Evolutionary conservation across 257 asterid genomes (phyloP).

Genomic region (Primulina tabacum): DNA sequence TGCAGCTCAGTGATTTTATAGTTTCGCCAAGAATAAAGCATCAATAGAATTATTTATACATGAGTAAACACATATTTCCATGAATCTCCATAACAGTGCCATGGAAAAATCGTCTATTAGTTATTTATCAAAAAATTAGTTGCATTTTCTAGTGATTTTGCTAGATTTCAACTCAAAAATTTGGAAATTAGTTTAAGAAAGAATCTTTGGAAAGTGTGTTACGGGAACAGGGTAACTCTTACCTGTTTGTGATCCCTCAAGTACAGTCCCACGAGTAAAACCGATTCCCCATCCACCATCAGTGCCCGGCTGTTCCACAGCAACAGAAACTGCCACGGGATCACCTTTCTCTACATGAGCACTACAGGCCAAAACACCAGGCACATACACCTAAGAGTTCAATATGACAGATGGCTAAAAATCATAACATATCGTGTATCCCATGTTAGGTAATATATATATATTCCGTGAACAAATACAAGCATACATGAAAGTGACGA

Average conservation of each 20-base stretch:
- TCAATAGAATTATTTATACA: neutral
- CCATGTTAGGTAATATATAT: neutral
- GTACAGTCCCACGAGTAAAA: slow-evolving; percentile 85
- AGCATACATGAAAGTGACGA: neutral
- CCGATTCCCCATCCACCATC: slow-evolving; percentile 92
- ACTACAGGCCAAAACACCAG: slow-evolving; percentile 99
- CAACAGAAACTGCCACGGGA: slow-evolving; percentile 84
- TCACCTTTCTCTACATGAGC: slow-evolving; percentile 95
- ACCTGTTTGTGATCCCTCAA: slow-evolving; percentile 79
- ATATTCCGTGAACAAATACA: neutral
- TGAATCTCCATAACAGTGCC: neutral
- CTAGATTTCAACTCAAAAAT: neutral
- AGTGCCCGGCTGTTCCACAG: slow-evolving; percentile 70
- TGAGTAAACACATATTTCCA: neutral
- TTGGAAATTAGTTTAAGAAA: neutral
- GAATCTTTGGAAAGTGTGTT: neutral
- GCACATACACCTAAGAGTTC: slow-evolving; percentile 72
- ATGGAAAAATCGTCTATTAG: neutral
- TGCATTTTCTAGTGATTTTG: too few relatives aligned
- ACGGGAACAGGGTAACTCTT: slow-evolving; percentile 26
- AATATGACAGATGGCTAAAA: slow-evolving; percentile 20
- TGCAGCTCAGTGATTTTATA: neutral
- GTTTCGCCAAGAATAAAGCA: neutral
- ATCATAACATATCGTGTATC: neutral
- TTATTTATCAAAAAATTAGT: too few relatives aligned